Evolutionary conservation across 2,329 filamentous ascomycete species (phyloP).

Genomic region (Sphaerulina vaccinii): DNA sequence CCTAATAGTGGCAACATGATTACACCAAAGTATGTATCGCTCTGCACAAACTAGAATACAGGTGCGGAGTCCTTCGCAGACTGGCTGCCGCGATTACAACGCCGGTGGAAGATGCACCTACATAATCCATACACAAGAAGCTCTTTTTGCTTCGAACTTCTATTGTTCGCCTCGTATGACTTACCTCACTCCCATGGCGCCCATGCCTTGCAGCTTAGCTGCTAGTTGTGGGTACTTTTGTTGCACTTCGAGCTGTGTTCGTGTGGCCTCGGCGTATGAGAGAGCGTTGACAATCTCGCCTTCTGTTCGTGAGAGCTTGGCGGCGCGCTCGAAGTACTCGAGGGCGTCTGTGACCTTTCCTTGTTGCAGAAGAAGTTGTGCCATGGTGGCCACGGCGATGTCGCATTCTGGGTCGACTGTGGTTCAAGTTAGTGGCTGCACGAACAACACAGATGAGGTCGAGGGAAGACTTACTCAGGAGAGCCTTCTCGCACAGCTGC

Average conservation of each 20-base stretch:
- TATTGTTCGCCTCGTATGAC: slow-evolving; percentile 18
- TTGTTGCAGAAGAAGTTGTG: slow-evolving; percentile 93
- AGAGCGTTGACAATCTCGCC: slow-evolving; percentile 95
- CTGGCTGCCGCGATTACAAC: slow-evolving; percentile 20
- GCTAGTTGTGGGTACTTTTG: slow-evolving; percentile 55
- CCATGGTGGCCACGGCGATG: slow-evolving; percentile 98
- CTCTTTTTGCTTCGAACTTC: slow-evolving; percentile 4
- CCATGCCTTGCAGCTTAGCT: slow-evolving; percentile 42
- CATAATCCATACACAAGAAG: slow-evolving; percentile 18
- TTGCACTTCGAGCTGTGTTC: slow-evolving; percentile 81
- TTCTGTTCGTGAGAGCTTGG: slow-evolving; percentile 89
- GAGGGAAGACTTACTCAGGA: slow-evolving; percentile 72
- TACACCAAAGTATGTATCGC: slow-evolving; percentile 11
- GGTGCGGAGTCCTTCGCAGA: slow-evolving; percentile 13
- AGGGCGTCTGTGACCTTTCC: slow-evolving; percentile 94
- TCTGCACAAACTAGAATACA: slow-evolving; percentile 15
- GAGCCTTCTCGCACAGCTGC: slow-evolving; percentile 92
- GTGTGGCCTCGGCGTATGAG: slow-evolving; percentile 93
- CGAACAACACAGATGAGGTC: not conserved
- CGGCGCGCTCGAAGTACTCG: slow-evolving; percentile 94
- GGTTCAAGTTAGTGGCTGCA: slow-evolving; percentile 38
- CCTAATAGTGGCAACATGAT: slow-evolving; percentile 10
- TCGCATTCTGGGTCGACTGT: slow-evolving; percentile 96
- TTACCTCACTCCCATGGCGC: slow-evolving; percentile 24
- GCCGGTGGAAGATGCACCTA: slow-evolving; percentile 16